Conservation (phyloP, 331 rosid genomes). For the Saraca asoca region DNA sequence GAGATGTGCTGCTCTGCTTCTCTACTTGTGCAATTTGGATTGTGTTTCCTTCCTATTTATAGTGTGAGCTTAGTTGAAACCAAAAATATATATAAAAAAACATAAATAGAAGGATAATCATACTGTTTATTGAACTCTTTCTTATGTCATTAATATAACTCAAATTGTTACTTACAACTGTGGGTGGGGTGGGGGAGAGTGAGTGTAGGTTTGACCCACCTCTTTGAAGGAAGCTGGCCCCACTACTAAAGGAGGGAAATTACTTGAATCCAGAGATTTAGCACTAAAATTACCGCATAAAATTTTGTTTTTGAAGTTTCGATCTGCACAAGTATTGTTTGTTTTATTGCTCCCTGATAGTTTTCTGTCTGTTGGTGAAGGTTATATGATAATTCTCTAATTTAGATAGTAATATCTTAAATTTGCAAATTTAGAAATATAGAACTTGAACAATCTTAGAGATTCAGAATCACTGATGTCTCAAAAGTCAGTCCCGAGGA, state of each 20-base stretch:
- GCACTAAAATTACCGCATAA: too few species aligned
- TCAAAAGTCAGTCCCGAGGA: constrained; percentile 20
- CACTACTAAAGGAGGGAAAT: constrained; percentile 23
- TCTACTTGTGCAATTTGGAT: constrained; percentile 38
- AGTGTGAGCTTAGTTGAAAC: constrained; percentile 40
- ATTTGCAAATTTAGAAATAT: constrained; percentile 12
- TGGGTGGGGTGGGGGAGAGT: too few species aligned
- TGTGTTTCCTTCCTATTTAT: constrained; percentile 60
- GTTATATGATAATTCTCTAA: too few species aligned
- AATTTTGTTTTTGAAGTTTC: too few species aligned
- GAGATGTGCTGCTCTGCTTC: constrained; percentile 31
- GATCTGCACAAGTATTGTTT: too few species aligned
- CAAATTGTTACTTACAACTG: background rate
- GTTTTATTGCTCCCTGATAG: too few species aligned
- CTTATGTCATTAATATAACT: background rate
- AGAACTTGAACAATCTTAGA: background rate
- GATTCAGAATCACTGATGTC: background rate
- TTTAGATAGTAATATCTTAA: too few species aligned
- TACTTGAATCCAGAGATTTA: constrained; percentile 25
- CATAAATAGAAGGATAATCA: background rate
- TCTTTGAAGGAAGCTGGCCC: too few species aligned
- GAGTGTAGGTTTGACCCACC: constrained; percentile 27
- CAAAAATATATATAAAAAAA: background rate
- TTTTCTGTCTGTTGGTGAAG: too few species aligned
- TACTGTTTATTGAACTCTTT: background rate